Conservation (phyloP, 1,139 yeast genomes). For the Blastobotrys apis region DNA sequence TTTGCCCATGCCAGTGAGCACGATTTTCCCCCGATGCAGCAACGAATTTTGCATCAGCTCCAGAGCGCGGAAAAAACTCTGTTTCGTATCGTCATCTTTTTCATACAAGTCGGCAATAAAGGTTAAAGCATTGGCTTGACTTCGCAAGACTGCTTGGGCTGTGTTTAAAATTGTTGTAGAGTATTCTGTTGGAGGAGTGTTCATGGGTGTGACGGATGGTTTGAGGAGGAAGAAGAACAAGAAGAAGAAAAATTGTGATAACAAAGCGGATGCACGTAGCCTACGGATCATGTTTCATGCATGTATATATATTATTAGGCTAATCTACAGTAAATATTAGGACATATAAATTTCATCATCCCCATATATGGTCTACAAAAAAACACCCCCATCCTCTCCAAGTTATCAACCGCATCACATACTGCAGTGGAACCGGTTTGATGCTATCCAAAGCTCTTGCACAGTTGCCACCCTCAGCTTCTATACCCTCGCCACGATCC, state of each 20-base stretch:
- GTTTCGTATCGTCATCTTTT: constrained; percentile 43
- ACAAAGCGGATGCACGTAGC: too few species aligned
- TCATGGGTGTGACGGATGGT: neutral
- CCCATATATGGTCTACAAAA: constrained; percentile 33
- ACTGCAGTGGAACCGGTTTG: constrained; percentile 30
- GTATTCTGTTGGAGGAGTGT: constrained; percentile 13
- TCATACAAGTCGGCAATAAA: constrained; percentile 43
- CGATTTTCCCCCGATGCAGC: constrained; percentile 57
- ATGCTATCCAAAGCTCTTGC: constrained; percentile 31
- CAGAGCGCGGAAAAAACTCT: constrained; percentile 49
- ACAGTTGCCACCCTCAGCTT: constrained; percentile 60
- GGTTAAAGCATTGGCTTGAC: constrained; percentile 45
- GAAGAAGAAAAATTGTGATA: too few species aligned
- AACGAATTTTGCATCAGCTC: constrained; percentile 49
- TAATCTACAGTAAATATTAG: too few species aligned
- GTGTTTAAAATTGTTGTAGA: constrained; percentile 30
- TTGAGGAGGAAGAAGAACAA: neutral
- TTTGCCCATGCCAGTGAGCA: constrained; percentile 80
- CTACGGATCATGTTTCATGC: too few species aligned
- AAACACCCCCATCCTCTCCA: constrained; percentile 37
- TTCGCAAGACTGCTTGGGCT: constrained; percentile 39
- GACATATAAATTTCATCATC: too few species aligned
- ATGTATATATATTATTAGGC: too few species aligned
- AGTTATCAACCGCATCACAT: constrained; percentile 28
- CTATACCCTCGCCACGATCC: constrained; percentile 83